Evolutionary conservation across 2,329 filamentous ascomycete species (phyloP).

Genomic region (Eutypella sp.): DNA sequence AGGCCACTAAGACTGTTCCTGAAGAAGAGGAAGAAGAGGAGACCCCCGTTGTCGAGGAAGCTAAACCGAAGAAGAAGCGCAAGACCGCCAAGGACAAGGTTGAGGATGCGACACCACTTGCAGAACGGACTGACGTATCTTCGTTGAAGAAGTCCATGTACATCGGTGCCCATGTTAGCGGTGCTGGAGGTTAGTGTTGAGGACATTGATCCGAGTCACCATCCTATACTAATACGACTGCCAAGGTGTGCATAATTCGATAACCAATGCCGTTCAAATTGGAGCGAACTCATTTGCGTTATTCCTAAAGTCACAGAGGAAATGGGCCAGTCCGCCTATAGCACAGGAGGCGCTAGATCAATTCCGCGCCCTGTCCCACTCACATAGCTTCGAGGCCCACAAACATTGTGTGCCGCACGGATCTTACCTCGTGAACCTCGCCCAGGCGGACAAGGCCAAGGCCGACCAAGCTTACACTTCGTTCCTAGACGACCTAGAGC

Average conservation of each 20-base stretch:
- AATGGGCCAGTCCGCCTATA: conserved; percentile 83
- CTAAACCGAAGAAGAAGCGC: conserved; percentile 36
- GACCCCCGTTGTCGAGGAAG: conserved; percentile 8
- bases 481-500: conserved; percentile 81
- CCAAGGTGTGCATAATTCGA: conserved; percentile 80
- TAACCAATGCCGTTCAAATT: conserved; percentile 72
- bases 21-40: conserved; percentile 13
- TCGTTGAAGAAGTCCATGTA: conserved; percentile 68
- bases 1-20: conserved; percentile 12
- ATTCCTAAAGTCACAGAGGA: conserved; percentile 93
- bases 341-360: conserved; percentile 59
- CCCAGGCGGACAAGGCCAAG: conserved; percentile 74
- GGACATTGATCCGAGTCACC: too few relatives aligned
- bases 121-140: conserved; percentile 57
- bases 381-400: conserved; percentile 65
- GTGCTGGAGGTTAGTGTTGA: conserved; percentile 66
- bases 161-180: conserved; percentile 88
- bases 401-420: conserved; percentile 84
- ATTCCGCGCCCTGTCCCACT: conserved; percentile 64
- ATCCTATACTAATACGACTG: conserved; percentile 10
- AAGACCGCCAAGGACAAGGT: conserved; percentile 33
- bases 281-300: conserved; percentile 91
- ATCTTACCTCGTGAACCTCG: conserved; percentile 93
- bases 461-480: conserved; percentile 78
- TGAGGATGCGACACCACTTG: conserved; percentile 56